Evolutionary conservation across 106 monocot genomes (phyloP).

Genomic region (Narthecium ossifragum): DNA sequence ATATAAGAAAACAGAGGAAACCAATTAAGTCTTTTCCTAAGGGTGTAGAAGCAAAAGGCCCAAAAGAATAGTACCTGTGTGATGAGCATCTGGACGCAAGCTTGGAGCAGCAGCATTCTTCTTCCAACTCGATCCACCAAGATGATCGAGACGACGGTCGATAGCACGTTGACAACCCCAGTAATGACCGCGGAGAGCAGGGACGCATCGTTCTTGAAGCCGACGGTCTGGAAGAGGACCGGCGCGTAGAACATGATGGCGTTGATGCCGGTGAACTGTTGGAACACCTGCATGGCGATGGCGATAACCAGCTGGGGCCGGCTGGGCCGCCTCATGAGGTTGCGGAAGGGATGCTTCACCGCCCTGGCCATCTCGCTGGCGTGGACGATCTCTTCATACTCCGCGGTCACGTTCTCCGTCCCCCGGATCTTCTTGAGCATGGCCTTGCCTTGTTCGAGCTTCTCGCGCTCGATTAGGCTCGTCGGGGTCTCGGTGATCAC

Average conservation of each 20-base stretch:
- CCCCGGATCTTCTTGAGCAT: background rate
- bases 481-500: background rate
- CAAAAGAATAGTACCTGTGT: slow-evolving; percentile 12
- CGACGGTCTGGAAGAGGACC: background rate
- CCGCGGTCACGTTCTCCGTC: background rate
- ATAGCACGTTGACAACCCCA: background rate
- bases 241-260: background rate
- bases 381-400: background rate
- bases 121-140: slow-evolving; percentile 22
- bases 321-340: background rate
- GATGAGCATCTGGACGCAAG: slow-evolving; percentile 24
- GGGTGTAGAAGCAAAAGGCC: background rate
- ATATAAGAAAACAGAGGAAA: too few species aligned
- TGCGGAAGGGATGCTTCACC: background rate
- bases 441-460: background rate
- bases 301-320: background rate
- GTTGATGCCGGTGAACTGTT: background rate
- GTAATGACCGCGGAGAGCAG: background rate
- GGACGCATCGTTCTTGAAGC: background rate
- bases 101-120: slow-evolving; percentile 16
- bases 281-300: background rate
- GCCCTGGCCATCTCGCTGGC: background rate
- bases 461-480: background rate
- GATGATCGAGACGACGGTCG: background rate
- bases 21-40: too few species aligned